Conservation (phyloP, 2,329 filamentous ascomycete species). For the Calonectria naviculata region DNA sequence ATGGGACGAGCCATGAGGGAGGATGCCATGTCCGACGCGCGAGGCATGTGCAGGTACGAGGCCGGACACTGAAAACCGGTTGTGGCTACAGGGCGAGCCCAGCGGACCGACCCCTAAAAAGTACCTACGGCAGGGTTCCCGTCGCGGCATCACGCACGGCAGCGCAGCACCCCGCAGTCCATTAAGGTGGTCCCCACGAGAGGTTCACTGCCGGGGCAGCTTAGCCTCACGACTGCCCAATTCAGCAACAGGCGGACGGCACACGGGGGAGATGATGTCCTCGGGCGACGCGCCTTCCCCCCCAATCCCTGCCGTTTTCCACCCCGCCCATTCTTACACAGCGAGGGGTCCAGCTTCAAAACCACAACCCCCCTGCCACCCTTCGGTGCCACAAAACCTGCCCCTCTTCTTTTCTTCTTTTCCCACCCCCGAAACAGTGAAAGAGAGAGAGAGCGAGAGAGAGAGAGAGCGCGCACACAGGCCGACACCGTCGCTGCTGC, state of each 20-base stretch:
- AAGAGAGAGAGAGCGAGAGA: neutral
- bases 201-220: constrained; percentile 9
- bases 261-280: constrained; percentile 9
- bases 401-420: neutral
- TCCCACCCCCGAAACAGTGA: neutral
- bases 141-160: constrained; percentile 13
- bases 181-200: constrained; percentile 16
- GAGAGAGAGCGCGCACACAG: neutral
- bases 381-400: constrained; percentile 7
- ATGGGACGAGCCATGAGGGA: constrained; percentile 22
- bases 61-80: constrained; percentile 23
- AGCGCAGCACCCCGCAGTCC: constrained; percentile 12
- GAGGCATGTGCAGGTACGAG: neutral
- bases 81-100: neutral
- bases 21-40: neutral
- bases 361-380: constrained; percentile 5
- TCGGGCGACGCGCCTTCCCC: neutral
- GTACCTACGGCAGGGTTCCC: constrained; percentile 3
- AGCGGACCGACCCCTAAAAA: constrained; percentile 12
- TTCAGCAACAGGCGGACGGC: constrained; percentile 15
- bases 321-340: constrained; percentile 16
- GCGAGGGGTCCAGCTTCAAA: constrained; percentile 3
- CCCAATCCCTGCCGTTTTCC: constrained; percentile 3
- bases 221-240: constrained; percentile 16
- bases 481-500: constrained; percentile 14